Evolutionary conservation across 208 protist genomes (phyloP).

Genomic region (Trypanosoma grayi): DNA sequence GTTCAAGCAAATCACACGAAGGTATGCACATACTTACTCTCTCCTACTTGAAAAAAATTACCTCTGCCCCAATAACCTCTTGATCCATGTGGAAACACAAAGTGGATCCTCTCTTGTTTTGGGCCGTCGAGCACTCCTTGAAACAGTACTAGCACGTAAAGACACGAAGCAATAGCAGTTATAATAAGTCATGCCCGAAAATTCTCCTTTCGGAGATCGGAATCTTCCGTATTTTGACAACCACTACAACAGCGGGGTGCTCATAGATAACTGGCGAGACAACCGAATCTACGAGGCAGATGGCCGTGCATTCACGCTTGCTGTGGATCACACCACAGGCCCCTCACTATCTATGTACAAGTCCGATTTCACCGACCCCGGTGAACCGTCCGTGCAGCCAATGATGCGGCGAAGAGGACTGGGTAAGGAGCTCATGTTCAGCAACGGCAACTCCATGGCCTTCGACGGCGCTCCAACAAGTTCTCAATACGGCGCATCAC

Average conservation of each 20-base stretch:
- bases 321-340: background rate
- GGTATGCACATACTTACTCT: no score
- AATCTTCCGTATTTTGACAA: constrained; percentile 46
- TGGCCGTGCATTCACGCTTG: constrained; percentile 20
- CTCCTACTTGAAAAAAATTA: no score
- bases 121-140: no score
- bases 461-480: constrained; percentile 17
- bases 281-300: constrained; percentile 31
- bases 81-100: no score
- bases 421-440: constrained; percentile 31
- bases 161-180: background rate
- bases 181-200: constrained; percentile 1
- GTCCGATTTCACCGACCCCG: constrained; percentile 6
- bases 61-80: no score
- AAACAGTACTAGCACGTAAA: no score
- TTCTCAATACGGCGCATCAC: constrained; percentile 20
- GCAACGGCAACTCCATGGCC: constrained; percentile 1
- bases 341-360: constrained; percentile 8
- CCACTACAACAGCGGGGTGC: constrained; percentile 57
- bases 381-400: background rate
- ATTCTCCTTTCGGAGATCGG: constrained; percentile 5
- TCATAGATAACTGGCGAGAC: constrained; percentile 76
- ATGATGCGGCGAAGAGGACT: constrained; percentile 29
- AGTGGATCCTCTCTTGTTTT: no score
- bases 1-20: no score